Base-by-base conservation (phyloP, 371 early-diverging fungal genomes). In the Conidiobolus incongruus region DNA sequence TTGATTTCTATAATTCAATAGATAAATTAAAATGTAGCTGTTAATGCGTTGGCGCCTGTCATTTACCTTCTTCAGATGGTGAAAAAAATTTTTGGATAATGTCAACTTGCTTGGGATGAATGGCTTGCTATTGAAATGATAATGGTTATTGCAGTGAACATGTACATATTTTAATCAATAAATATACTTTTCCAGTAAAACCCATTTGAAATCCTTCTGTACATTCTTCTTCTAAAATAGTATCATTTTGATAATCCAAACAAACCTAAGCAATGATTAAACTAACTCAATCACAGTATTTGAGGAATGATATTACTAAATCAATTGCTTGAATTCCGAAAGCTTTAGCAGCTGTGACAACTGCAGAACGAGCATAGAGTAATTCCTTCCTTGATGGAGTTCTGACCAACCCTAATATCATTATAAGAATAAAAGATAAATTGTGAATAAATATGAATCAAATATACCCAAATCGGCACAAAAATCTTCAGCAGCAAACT, bases 401-500 rank as follows among this genome's bases (percentile, higher is more conserved):
- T 46, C 90, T 72, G 12, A 70, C 62, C 21, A 88, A 54, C 5
- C 85, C 80, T 49, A 52, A 15, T 30, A 21, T 38, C 12, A 37
- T 7, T 37, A 17, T 2, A 23, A 4, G n/a, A 8, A 8, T 17
- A 28, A 44, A 44, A 13, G 10, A 24, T 23, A 5, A 32, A 38
- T n/a, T n/a, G n/a, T n/a, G n/a, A n/a, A n/a, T n/a, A n/a, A n/a
- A n/a, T n/a, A 29, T 6, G 4, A 44, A 20, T 6, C 35, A 40
- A 31, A 15, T 23, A 34, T 53, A 54, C 57, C 62, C 16, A 75
- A 48, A 54, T 88, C 89, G n/a, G 91, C 86, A 52, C 82, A 81
- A 49, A 77, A 89, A 58, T 92, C 93, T 56, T 92, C 91, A 8
- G 88, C 78, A n/a, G 91, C 91, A 64, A 88, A 84, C 77, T 72